Percentiles rank a stretch among this genome's conserved stretches.
phyloP scores from a whole-genome alignment of 192 early-diverging fungal species.

The Entomortierella parvispora region DNA sequence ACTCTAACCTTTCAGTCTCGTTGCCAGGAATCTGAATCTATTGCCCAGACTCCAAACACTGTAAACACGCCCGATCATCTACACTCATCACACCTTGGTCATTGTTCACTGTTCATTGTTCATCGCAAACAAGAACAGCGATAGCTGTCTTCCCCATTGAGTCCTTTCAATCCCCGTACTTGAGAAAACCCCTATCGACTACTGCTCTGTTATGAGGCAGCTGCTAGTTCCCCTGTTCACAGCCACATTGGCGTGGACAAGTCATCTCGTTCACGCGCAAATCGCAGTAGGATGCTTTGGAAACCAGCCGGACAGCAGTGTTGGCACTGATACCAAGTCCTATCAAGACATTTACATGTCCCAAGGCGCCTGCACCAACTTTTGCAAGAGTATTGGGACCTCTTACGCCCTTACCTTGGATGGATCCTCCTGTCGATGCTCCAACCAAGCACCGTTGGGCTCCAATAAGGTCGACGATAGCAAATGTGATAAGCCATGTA shows the following conservation, averaged over 20 bases:
- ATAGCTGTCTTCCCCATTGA: too few relatives aligned
- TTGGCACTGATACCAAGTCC: conserved; percentile 10
- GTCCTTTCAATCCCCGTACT: too few relatives aligned
- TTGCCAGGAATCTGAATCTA: neutral
- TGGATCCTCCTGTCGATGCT: conserved; percentile 34
- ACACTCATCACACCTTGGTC: too few relatives aligned
- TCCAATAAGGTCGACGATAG: conserved; percentile 36
- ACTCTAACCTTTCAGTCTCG: too few relatives aligned
- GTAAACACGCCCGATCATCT: too few relatives aligned
- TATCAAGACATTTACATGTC: conserved; percentile 50
- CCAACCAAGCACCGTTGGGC: conserved; percentile 16
- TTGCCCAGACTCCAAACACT: too few relatives aligned
- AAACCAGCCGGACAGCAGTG: conserved; percentile 19
- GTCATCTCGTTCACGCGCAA: conserved; percentile 17
- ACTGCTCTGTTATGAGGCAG: conserved; percentile 21
- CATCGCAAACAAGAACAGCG: too few relatives aligned
- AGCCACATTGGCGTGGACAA: neutral
- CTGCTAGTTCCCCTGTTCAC: neutral
- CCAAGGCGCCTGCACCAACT: conserved; percentile 44
- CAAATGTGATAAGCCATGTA: conserved; percentile 46
- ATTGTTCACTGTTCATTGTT: too few relatives aligned
- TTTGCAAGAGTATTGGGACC: conserved; percentile 19
- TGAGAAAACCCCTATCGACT: too few relatives aligned
- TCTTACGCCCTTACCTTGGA: conserved; percentile 32
- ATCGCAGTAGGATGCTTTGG: conserved; percentile 39